Evolutionary conservation across 1,139 yeast species (phyloP).

Genomic region (Blastobotrys arbuscula): DNA sequence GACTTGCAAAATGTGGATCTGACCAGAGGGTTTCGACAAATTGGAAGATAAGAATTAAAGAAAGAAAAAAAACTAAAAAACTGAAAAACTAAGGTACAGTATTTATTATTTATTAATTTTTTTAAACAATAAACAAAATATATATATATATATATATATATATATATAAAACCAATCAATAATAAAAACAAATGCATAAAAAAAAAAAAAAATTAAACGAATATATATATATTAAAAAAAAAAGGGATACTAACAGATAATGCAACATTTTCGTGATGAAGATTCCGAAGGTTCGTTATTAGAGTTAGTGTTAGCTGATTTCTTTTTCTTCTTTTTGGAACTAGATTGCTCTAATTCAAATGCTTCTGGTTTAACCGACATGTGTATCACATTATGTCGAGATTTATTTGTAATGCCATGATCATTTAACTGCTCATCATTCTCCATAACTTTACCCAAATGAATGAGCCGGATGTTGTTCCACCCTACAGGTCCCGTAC

Average conservation of each 20-base stretch:
- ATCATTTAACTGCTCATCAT: slow-evolving; percentile 23
- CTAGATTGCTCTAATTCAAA: slow-evolving; percentile 21
- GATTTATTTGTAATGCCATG: slow-evolving; percentile 16
- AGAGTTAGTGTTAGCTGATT: background rate
- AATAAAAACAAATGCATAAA: no score
- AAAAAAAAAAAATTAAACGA: no score
- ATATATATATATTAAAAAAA: no score
- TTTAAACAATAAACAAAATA: no score
- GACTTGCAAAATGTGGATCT: slow-evolving; percentile 45
- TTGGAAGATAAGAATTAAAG: slow-evolving; percentile 16
- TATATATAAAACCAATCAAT: no score
- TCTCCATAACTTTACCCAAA: slow-evolving; percentile 31
- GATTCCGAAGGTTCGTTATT: background rate
- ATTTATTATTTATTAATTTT: no score
- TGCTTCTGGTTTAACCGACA: slow-evolving; percentile 30
- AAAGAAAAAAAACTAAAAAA: background rate
- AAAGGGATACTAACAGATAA: slow-evolving; percentile 11
- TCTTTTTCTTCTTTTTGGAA: background rate
- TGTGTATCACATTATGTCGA: slow-evolving; percentile 26
- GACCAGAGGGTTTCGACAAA: slow-evolving; percentile 29
- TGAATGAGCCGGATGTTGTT: slow-evolving; percentile 28
- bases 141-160: no score
- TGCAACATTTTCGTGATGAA: slow-evolving; percentile 19
- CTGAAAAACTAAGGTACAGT: no score
- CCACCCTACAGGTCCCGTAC: slow-evolving; percentile 20